Base-by-base conservation (phyloP, 73 alveolate genomes). In the Tetrahymena borealis region DNA sequence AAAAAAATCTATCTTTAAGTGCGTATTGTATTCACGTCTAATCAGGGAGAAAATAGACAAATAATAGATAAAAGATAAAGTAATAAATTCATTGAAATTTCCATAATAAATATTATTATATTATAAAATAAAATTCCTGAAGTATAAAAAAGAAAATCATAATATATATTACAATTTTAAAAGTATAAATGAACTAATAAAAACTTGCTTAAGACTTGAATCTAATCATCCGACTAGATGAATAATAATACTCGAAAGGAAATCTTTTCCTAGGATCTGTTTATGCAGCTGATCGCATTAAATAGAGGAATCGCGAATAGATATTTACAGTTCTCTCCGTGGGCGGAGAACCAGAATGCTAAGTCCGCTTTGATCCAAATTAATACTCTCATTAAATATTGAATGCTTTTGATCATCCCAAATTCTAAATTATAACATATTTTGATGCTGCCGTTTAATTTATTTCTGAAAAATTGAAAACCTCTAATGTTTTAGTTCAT, bases 401-500 rank as follows among this genome's bases (percentile, higher is more conserved):
- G 28, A 35, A 60, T 5, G 31, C 28, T 60, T 60, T 24, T 60
- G 85, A 60, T 60, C 85, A 60, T 9, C 85, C 85, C 4, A 60
- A 60, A 24, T 60, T 60, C 35, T 1, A 60, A 60, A 60, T 60
- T n/a, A 32, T 60, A 24, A 32, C 38, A 24, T 60, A 24, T 60
- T 60, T 60, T 60, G 85, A 60, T 10, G 2, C 85, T 24, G 85
- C 85, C 28, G 28, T 60, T 24, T 60, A 2, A 10, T 60, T 60
- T n/a, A 60, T 60, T 24, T 24, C n/a, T 1, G n/a, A 60, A 20
- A 16, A 10, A 28, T 6, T 60, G 15, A 20, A 10, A 4, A 20
- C n/a, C n/a, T 24, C n/a, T 20, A 94, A 94, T 90, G 78, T 94
- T 42, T 92, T 94, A 78, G 93, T 94, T 32, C 97, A 92, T 92